Evolutionary conservation across 352 stramenopile species (phyloP).

Genomic region (Thalassiosira pacifica): DNA sequence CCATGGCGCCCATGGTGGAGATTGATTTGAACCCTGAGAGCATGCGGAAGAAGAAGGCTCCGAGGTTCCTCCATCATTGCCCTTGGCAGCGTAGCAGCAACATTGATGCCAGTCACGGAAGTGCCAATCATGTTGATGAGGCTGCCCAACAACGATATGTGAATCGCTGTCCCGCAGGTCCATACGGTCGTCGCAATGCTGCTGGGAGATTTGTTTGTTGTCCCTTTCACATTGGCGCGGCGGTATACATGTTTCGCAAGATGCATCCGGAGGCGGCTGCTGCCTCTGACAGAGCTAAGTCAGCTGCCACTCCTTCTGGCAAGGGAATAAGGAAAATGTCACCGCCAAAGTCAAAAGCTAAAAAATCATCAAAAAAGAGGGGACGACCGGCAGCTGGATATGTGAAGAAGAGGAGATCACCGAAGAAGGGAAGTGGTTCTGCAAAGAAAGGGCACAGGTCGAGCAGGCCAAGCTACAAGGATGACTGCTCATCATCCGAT

Average conservation of each 20-base stretch:
- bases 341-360: no score
- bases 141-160: no score
- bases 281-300: background rate
- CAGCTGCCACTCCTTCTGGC: background rate
- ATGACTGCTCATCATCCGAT: slow-evolving; percentile 18
- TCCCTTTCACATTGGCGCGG: slow-evolving; percentile 62
- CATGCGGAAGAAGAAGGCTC: background rate
- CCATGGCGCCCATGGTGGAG: slow-evolving; percentile 39
- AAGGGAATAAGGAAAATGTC: no score
- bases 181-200: slow-evolving; percentile 46
- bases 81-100: background rate
- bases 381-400: background rate
- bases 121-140: no score
- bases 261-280: background rate
- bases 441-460: background rate
- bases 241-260: slow-evolving; percentile 31
- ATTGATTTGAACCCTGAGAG: slow-evolving; percentile 40
- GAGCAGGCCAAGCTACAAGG: background rate
- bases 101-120: background rate
- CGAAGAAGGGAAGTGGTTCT: background rate
- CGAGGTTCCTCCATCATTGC: background rate
- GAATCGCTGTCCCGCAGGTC: slow-evolving; percentile 54
- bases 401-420: background rate
- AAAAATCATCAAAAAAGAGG: no score
- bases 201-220: slow-evolving; percentile 58